These are phyloP conservation scores for Camelina sativa DNA, from an alignment of 345 rosid species.

Conservation along the genomic window DNA sequence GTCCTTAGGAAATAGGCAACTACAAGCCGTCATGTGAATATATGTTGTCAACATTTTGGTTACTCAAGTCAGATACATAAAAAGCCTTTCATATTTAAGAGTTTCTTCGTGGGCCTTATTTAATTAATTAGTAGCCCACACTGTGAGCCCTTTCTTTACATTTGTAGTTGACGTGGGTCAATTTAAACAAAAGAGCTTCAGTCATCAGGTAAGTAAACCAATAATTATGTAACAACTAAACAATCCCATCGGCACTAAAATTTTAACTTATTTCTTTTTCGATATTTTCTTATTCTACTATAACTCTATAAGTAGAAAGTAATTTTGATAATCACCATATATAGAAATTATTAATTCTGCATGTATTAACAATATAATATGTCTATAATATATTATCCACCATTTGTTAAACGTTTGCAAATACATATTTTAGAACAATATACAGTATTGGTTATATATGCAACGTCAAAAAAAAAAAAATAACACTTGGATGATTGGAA, in stretches of 20 bases:
- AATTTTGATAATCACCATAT: too few relatives aligned
- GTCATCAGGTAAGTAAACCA: too few relatives aligned
- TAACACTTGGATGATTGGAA: background rate
- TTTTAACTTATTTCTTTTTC: background rate
- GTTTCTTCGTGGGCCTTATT: slow-evolving; percentile 15
- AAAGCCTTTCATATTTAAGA: too few relatives aligned
- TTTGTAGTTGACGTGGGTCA: too few relatives aligned
- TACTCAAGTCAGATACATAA: background rate
- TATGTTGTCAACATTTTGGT: background rate
- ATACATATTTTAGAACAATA: background rate
- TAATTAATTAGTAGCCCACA: background rate
- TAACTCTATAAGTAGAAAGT: too few relatives aligned
- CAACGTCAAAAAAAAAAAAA: background rate
- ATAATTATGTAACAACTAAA: too few relatives aligned
- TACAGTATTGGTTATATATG: background rate
- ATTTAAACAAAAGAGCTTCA: too few relatives aligned
- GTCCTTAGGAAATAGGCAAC: background rate
- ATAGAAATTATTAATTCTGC: background rate
- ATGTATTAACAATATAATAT: background rate
- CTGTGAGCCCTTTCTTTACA: background rate
- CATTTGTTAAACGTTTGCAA: background rate
- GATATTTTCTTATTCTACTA: too few relatives aligned
- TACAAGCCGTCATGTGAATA: background rate
- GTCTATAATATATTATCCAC: background rate
- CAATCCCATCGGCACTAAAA: background rate